Evolutionary conservation across 371 early-diverging fungal genomes (phyloP).

Genomic region (Thermomucor indicae-seudaticae): DNA sequence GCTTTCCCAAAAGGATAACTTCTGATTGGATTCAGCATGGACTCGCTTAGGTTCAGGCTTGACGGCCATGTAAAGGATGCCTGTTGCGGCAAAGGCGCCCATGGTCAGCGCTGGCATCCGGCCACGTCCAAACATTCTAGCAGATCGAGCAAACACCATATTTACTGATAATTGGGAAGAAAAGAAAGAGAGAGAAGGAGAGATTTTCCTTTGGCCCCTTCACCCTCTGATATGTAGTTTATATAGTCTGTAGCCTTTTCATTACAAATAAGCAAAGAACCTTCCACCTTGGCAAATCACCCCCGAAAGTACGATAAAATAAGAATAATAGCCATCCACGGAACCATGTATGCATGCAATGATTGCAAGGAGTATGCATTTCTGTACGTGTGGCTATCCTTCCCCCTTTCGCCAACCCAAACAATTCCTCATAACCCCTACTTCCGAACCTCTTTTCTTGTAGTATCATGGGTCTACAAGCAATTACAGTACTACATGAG

Average conservation of each 20-base stretch:
- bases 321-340: no score
- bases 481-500: no score
- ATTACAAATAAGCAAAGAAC: no score
- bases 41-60: slow-evolving; percentile 20
- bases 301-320: no score
- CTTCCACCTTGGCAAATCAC: no score
- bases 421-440: neutral
- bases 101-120: slow-evolving; percentile 22
- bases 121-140: slow-evolving; percentile 22
- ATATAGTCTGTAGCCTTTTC: neutral
- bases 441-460: no score
- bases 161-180: neutral
- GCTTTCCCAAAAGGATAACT: slow-evolving; percentile 37
- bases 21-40: slow-evolving; percentile 35
- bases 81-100: slow-evolving; percentile 31
- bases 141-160: slow-evolving; percentile 32
- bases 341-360: neutral
- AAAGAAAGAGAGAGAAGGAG: neutral
- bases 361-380: slow-evolving; percentile 4
- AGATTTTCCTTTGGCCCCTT: neutral
- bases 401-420: neutral
- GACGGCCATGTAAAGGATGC: slow-evolving; percentile 23
- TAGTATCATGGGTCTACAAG: no score
- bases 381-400: neutral
- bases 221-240: neutral